Conservation (phyloP, 169 alveolate genomes). For the Perkinsus chesapeaki region DNA sequence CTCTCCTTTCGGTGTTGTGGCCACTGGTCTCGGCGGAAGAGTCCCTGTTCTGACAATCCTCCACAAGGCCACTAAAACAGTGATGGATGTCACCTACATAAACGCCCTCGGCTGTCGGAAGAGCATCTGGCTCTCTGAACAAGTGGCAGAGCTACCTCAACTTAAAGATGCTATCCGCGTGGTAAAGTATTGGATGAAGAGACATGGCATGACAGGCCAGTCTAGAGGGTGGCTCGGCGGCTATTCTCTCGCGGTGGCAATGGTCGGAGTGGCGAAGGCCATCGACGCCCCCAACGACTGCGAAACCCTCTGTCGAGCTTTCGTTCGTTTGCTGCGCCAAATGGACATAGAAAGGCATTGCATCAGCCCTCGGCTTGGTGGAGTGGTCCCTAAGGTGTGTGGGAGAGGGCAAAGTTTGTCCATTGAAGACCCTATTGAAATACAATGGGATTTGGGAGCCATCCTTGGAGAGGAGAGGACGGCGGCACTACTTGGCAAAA, state of each 20-base stretch:
- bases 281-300: not conserved
- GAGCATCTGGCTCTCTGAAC: not conserved
- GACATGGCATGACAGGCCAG: not conserved
- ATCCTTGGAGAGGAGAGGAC: not conserved
- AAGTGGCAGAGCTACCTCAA: not conserved
- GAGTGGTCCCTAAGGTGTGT: not conserved
- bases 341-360: not conserved
- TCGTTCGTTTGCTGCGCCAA: not conserved
- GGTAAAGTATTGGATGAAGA: not conserved
- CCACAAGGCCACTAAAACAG: not conserved
- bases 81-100: not conserved
- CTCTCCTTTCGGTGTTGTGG: not conserved
- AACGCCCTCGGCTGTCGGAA: not conserved
- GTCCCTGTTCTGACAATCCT: not conserved
- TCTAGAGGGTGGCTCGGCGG: not conserved
- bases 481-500: not conserved
- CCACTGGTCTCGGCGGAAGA: not conserved
- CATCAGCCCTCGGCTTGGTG: not conserved
- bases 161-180: not conserved
- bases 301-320: not conserved
- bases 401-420: not conserved
- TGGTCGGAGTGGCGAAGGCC: not conserved
- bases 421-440: not conserved
- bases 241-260: not conserved
- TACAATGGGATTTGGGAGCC: not conserved